Conservation (phyloP, 257 asterid genomes). For the Penstemon eatonii region DNA sequence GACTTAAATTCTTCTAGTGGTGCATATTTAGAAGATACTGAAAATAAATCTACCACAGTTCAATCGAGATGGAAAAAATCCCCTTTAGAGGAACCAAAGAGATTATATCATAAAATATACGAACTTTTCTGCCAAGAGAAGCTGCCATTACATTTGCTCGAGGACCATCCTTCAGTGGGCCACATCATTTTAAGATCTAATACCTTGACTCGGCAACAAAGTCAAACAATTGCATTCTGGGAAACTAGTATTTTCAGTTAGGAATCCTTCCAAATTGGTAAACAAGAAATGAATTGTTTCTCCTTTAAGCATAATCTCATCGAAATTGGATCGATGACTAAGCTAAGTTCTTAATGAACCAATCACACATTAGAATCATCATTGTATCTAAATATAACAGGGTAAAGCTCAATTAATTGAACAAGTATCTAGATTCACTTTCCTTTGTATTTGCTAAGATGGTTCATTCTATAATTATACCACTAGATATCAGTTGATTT, state of each 20-base stretch:
- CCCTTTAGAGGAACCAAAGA: not conserved
- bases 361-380: not conserved
- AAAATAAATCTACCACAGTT: not conserved
- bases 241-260: not conserved
- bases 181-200: not conserved
- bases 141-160: not conserved
- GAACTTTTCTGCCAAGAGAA: not conserved
- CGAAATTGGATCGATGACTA: conserved; percentile 1
- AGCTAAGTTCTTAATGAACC: not conserved
- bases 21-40: not conserved
- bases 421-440: conserved; percentile 14
- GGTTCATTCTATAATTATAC: not conserved
- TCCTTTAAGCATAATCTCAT: not conserved
- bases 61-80: not conserved
- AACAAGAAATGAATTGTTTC: not conserved
- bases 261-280: conserved; percentile 6
- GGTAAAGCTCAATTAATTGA: not conserved
- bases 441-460: not conserved
- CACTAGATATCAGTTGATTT: not conserved
- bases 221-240: not conserved
- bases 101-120: not conserved
- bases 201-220: not conserved
- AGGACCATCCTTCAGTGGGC: not conserved
- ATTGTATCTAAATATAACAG: not conserved
- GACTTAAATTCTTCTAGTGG: not conserved